A percentile compares a stretch with the other conserved stretches of the same genome.
Evolutionary conservation across 192 early-diverging fungal genomes (phyloP).

Genomic region (Backusella psychrophila): DNA sequence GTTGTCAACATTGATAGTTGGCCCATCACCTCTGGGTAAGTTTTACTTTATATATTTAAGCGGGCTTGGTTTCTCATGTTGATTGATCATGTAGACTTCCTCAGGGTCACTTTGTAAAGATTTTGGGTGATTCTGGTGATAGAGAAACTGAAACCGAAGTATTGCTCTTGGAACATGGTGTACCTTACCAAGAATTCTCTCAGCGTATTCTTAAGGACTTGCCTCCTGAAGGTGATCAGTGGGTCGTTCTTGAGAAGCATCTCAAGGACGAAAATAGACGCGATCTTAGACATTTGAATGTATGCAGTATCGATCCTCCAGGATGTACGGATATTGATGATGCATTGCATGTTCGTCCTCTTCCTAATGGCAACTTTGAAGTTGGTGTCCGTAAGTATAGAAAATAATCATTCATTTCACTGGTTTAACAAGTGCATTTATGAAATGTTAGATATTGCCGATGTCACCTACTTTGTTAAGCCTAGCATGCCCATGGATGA

Average conservation of each 20-base stretch:
- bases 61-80: neutral
- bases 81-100: conserved; percentile 51
- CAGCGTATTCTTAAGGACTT: conserved; percentile 79
- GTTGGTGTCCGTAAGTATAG: conserved; percentile 59
- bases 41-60: neutral
- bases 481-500: conserved; percentile 77
- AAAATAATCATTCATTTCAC: neutral
- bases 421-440: neutral
- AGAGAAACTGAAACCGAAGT: conserved; percentile 95
- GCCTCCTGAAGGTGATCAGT: conserved; percentile 85
- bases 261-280: conserved; percentile 61
- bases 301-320: conserved; percentile 99
- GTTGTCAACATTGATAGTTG: conserved; percentile 94
- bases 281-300: conserved; percentile 81
- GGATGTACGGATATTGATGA: conserved; percentile 99
- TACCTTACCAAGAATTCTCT: conserved; percentile 93
- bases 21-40: conserved; percentile 72
- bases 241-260: conserved; percentile 75
- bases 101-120: conserved; percentile 88
- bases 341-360: conserved; percentile 79
- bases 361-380: conserved; percentile 48
- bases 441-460: conserved; percentile 77
- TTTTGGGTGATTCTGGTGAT: conserved; percentile 93
- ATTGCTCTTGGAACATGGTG: conserved; percentile 93
- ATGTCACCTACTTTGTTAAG: conserved; percentile 93